Evolutionary conservation across 495 filamentous ascomycete species (phyloP).

Genomic region (Thermothielavioides terrestris): DNA sequence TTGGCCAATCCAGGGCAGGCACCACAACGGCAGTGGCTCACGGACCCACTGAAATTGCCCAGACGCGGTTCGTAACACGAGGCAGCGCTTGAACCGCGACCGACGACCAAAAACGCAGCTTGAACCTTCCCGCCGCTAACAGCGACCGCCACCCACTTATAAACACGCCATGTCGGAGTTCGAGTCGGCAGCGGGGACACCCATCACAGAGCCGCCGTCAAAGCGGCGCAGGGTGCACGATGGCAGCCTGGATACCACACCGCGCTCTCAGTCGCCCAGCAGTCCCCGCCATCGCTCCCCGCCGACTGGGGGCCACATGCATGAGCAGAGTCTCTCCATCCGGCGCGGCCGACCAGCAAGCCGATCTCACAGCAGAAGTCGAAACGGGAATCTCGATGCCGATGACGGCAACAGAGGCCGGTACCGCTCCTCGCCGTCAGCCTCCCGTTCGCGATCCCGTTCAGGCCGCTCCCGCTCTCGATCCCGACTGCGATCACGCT

Average conservation of each 20-base stretch:
- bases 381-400: conserved; percentile 15
- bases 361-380: conserved; percentile 23
- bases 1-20: too few relatives aligned
- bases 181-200: conserved; percentile 20
- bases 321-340: conserved; percentile 30
- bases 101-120: neutral
- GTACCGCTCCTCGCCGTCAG: conserved; percentile 30
- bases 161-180: conserved; percentile 27
- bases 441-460: conserved; percentile 16
- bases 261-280: conserved; percentile 26
- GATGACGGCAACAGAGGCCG: conserved; percentile 8
- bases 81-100: too few relatives aligned
- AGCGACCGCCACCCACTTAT: neutral
- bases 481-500: conserved; percentile 29
- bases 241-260: conserved; percentile 31
- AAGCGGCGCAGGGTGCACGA: conserved; percentile 50
- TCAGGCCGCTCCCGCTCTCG: conserved; percentile 37
- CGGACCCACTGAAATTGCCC: conserved; percentile 1
- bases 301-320: neutral
- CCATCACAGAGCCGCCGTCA: conserved; percentile 32
- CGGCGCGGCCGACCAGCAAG: conserved; percentile 30
- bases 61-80: too few relatives aligned
- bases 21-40: too few relatives aligned
- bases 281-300: neutral
- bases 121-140: neutral